phyloP scores from a whole-genome alignment of 306 rosid species.

The Castanospermum australe region DNA sequence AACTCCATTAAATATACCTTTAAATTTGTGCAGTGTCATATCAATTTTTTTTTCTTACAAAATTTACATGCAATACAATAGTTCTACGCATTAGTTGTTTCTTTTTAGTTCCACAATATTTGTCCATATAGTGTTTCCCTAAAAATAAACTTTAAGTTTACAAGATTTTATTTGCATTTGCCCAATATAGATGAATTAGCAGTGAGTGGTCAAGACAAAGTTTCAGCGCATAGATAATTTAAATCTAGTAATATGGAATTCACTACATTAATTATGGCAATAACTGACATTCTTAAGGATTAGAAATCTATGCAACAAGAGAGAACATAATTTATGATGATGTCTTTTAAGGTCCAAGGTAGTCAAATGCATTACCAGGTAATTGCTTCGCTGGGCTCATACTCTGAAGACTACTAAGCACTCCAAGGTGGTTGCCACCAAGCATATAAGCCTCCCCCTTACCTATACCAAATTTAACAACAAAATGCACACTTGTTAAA shows the following conservation, averaged over 20 bases:
- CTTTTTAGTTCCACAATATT: neutral
- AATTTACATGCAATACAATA: neutral
- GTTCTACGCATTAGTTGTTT: neutral
- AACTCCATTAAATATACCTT: neutral
- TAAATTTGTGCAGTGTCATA: neutral
- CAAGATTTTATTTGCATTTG: neutral
- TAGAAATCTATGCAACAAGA: neutral
- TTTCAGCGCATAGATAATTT: too few relatives aligned
- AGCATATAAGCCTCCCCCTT: slow-evolving; percentile 66
- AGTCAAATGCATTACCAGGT: slow-evolving; percentile 48
- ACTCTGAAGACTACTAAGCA: slow-evolving; percentile 50
- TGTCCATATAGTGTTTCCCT: neutral
- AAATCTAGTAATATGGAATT: too few relatives aligned
- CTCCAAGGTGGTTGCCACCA: slow-evolving; percentile 81
- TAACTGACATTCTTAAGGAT: neutral
- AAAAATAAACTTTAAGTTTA: neutral
- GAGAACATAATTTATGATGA: neutral
- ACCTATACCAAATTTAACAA: slow-evolving; percentile 36
- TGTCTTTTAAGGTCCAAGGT: neutral
- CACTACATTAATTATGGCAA: neutral
- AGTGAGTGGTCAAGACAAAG: neutral
- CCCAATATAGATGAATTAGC: neutral
- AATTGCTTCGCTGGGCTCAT: slow-evolving; percentile 26
- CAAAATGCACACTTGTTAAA: slow-evolving; percentile 9
- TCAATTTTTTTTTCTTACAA: neutral